phyloP scores from a whole-genome alignment of 1,284 basidiomycete genomes.

The Fistulinella cinereoalba region DNA sequence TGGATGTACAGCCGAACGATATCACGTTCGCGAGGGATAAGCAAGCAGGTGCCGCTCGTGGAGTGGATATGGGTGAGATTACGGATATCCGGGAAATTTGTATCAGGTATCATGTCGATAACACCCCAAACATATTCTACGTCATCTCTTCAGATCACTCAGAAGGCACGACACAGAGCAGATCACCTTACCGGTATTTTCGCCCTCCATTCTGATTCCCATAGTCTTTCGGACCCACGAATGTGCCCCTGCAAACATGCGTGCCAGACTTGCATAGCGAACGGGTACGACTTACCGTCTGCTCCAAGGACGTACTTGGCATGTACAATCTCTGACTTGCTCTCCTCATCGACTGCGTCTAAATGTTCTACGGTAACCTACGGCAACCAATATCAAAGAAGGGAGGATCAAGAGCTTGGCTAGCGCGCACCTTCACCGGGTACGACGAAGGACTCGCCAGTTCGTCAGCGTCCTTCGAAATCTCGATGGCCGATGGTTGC shows the following conservation, averaged over 20 bases:
- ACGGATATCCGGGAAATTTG: not conserved
- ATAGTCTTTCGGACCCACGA: slow-evolving; percentile 73
- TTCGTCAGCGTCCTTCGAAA: slow-evolving; percentile 42
- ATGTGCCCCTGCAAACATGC: slow-evolving; percentile 52
- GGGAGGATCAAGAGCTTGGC: not conserved
- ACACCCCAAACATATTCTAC: not conserved
- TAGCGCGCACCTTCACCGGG: slow-evolving; percentile 48
- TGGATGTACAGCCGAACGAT: slow-evolving; percentile 74
- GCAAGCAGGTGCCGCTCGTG: not conserved
- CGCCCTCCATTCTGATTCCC: slow-evolving; percentile 44
- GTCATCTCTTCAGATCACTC: not conserved
- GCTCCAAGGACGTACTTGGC: slow-evolving; percentile 61
- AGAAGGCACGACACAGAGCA: too few species aligned
- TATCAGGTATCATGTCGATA: not conserved
- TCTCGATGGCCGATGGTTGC: slow-evolving; percentile 49
- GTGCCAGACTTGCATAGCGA: not conserved
- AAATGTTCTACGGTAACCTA: slow-evolving; percentile 38
- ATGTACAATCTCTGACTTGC: slow-evolving; percentile 6
- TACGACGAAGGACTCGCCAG: slow-evolving; percentile 45
- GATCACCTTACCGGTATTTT: not conserved
- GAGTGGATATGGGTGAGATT: not conserved
- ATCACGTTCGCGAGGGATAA: slow-evolving; percentile 60
- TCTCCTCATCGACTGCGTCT: slow-evolving; percentile 22
- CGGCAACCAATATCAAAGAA: not conserved
- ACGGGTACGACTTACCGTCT: slow-evolving; percentile 42